Base-by-base conservation (phyloP, 495 filamentous ascomycete species). In the Parmelia sp. region DNA sequence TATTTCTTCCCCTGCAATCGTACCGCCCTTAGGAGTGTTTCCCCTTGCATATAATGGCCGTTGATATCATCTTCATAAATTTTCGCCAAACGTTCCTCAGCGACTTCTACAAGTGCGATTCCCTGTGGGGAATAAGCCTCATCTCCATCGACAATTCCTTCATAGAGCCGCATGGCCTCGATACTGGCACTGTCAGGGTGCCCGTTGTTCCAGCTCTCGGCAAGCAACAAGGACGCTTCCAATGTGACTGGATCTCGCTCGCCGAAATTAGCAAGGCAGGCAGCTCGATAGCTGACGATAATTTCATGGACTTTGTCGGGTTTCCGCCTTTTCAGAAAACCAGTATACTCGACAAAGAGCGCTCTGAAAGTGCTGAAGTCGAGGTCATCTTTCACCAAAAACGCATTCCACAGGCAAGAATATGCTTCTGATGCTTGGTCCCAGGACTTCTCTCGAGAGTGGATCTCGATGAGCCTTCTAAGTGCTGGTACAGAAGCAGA, bases 81-180 rank as follows among this genome's bases (percentile, higher is more conserved):
- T 74, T n/a, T 75, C 70, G 63, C 83, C 58, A 61, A 61, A 23
- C 17, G 27, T 12, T 14, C 14, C 37, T 61, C 44, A 23, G 58
- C 37, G 2, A 31, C 35, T 14, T 61, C 58, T 21, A 45, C 19
- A 5, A n/a, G n/a, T n/a, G n/a, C n/a, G n/a, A 31, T 33, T 21
- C 11, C 19, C 10, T 44, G 29, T 40, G n/a, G 21, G 19, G 35
- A 27, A 39, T 39, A n/a, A 39, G n/a, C 58, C 3, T 33, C 58
- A 11, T 25, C 21, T 61, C 44, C 40, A 31, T 61, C 58, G 21
- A 78, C 61, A 10, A 84, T 76, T 58, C 81, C 72, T 66, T 84
- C 81, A 69, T 85, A 86, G 29, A 82, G 73, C 0, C 68, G 71
- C 37, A 85, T 77, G 1, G 82, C 80, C 58, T 84, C 80, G n/a